Percentiles rank a stretch among this genome's conserved stretches.
These are phyloP conservation scores for Cladochytrium replicatum DNA, from an alignment of 192 early-diverging fungal species.

Conservation along the genomic window DNA sequence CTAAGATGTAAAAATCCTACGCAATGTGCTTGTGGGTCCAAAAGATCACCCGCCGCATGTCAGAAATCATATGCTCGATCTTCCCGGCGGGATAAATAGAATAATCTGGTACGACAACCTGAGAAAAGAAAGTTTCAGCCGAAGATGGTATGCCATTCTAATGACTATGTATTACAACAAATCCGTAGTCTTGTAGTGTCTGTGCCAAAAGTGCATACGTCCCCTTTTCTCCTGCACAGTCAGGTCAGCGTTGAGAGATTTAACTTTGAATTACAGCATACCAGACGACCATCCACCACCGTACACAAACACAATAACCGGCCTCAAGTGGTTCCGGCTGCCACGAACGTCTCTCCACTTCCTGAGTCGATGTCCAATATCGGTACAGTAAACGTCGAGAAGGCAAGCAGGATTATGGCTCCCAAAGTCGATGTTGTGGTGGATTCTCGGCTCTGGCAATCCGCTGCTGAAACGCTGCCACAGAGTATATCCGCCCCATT, in stretches of 20 bases:
- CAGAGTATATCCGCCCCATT: no score
- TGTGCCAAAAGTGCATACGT: constrained; percentile 27
- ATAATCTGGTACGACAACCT: constrained; percentile 30
- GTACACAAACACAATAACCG: constrained; percentile 36
- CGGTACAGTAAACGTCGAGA: constrained; percentile 14
- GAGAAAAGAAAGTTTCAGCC: not conserved
- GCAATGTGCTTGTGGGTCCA: constrained; percentile 24
- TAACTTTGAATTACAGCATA: constrained; percentile 1
- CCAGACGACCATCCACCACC: constrained; percentile 31
- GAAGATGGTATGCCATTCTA: not conserved
- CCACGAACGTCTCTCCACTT: constrained; percentile 6
- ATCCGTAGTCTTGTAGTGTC: constrained; percentile 18
- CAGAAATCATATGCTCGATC: constrained; percentile 26
- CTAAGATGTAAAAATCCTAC: constrained; percentile 8
- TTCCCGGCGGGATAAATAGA: constrained; percentile 23
- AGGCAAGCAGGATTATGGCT: not conserved
- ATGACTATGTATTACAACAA: constrained; percentile 6
- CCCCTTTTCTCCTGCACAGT: constrained; percentile 5
- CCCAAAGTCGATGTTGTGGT: constrained; percentile 3
- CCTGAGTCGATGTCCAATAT: not conserved
- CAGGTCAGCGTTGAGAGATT: not conserved
- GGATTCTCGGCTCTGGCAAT: no score
- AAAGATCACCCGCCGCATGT: constrained; percentile 15
- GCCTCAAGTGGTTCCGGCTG: constrained; percentile 1
- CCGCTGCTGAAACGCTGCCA: no score